These are phyloP conservation scores for Galerina marginata DNA, from an alignment of 768 basidiomycete species.

Conservation along the genomic window DNA sequence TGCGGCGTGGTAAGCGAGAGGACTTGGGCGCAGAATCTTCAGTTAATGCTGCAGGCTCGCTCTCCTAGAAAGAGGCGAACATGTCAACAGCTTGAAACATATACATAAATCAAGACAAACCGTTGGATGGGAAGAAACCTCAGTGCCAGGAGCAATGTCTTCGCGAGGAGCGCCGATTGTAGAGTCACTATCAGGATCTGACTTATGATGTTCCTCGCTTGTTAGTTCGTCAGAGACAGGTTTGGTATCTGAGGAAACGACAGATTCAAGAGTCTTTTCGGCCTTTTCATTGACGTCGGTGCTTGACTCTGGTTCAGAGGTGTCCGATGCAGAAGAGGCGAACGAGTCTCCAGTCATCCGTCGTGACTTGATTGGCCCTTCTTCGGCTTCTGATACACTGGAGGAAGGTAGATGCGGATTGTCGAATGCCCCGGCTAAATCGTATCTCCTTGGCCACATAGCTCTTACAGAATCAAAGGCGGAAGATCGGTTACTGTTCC, in stretches of 20 bases:
- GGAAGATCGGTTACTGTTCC: conserved; percentile 57
- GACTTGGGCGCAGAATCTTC: conserved; percentile 36
- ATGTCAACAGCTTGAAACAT: conserved; percentile 1
- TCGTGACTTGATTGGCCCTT: conserved; percentile 51
- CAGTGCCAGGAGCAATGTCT: conserved; percentile 1
- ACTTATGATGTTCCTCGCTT: conserved; percentile 37
- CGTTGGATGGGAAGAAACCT: conserved; percentile 20
- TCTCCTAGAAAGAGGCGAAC: not conserved
- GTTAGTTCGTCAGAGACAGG: conserved; percentile 17
- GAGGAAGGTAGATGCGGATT: conserved; percentile 63
- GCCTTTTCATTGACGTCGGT: conserved; percentile 17
- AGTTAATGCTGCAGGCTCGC: conserved; percentile 22
- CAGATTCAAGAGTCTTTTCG: conserved; percentile 16
- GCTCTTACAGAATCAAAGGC: conserved; percentile 72
- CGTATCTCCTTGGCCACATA: conserved; percentile 72
- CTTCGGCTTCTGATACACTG: conserved; percentile 78
- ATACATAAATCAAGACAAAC: conserved; percentile 27
- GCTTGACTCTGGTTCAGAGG: conserved; percentile 64
- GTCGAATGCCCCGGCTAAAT: conserved; percentile 58
- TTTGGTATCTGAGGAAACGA: conserved; percentile 5
- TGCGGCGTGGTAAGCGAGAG: conserved; percentile 71
- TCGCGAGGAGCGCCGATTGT: conserved; percentile 69
- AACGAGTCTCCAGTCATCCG: conserved; percentile 61
- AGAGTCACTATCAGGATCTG: conserved; percentile 82
- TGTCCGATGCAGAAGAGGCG: conserved; percentile 73